Base-by-base conservation (phyloP, 2,329 filamentous ascomycete genomes). In the Xylariaceae sp. region DNA sequence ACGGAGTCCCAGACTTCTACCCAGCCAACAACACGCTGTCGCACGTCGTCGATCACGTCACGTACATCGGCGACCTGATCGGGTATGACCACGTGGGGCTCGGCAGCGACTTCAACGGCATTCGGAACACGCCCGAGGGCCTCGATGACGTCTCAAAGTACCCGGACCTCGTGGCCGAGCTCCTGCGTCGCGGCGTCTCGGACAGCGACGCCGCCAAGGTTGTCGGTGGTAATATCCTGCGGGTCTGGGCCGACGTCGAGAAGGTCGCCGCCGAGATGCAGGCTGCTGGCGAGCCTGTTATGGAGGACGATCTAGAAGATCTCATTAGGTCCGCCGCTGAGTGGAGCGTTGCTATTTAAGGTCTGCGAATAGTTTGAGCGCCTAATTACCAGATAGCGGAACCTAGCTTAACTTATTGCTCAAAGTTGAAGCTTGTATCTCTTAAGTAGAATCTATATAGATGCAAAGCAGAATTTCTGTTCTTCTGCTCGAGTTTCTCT, bases 61-160 rank as follows among this genome's bases (percentile, higher is more conserved):
- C 84, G 59, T 81, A 97, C 67, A 92, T 97, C 61, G 93, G 91
- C 2, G 77, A 89, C 39, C 74, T 88, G 26, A 91, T 96, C 55
- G 93, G 93, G 3, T 97, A 88, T 64, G 88, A 92, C 33, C 83
- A 96, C 68, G 91, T 97, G 13, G 93, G 92, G 0, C 73, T 97
- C 15, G 93, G 93, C 0, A 92, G 88, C 46, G 93, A 97, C 70
- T 97, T 92, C 69, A 92, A 97, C 69, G 93, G 84, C 7, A 92
- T 92, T 51, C 67, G 70, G 1, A 70, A 64, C 1, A 85, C 85
- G 4, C 91, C 92, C 0, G 69, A 76, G 48, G 93, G 92, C 0
- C 72, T 97, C 41, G 90, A 94, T 30, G 92, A 96, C 70, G 91
- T 96, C 6, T 85, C 86, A 42, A 91, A 90, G 68, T 96, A 88